Evolutionary conservation across 1,139 yeast species (phyloP), one percentile per base, ranked within the genome.

Genomic region (Geotrichum cucujoidarum): DNA sequence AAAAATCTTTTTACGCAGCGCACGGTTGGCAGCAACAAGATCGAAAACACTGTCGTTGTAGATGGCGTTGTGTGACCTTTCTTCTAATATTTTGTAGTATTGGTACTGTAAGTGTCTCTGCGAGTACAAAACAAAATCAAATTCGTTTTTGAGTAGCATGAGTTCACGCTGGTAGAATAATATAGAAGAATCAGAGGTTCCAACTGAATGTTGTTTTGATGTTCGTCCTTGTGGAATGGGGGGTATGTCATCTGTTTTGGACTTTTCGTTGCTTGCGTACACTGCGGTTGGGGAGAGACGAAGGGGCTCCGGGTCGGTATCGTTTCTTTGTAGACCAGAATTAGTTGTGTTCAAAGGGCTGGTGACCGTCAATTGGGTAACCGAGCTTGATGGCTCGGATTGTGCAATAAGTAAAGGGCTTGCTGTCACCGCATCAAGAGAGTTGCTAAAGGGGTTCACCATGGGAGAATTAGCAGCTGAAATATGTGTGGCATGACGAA

Each of bases 91-190:
- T 39, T 65, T 57, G 24, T 74, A 63, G 46, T 76, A 72, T 40
- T 76, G 72, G 45, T 69, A 70, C 53, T 76, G 75, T 48, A 73
- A 74, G 54, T 80, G 70, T 50, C 75, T 72, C 51, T 76, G 77
- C 61, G 80, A 63, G 60, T 78, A 81, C 47, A 74, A 71, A 7
- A 78, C 69, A 60, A 83, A 83, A 45, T 81, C 84, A 40, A 81
- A 67, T 60, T 83, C 90, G 59, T 82, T 83, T 50, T 75, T 74
- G 50, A 75, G 61, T 35, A 83, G 67, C 45, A 82, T 62, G 27
- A 82, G 65, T 55, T 83, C 85, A 50, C 89, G 66, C 49, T 76
- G 78, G 56, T 76, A 80, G 55, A 71, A 78, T 38, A 72, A 72
- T 11, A 73, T 43, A 22, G 52, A 33, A 7, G 43, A 45, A 47